Evolutionary conservation across 2,329 filamentous ascomycete species (phyloP).

Genomic region (Xylaria sp.): DNA sequence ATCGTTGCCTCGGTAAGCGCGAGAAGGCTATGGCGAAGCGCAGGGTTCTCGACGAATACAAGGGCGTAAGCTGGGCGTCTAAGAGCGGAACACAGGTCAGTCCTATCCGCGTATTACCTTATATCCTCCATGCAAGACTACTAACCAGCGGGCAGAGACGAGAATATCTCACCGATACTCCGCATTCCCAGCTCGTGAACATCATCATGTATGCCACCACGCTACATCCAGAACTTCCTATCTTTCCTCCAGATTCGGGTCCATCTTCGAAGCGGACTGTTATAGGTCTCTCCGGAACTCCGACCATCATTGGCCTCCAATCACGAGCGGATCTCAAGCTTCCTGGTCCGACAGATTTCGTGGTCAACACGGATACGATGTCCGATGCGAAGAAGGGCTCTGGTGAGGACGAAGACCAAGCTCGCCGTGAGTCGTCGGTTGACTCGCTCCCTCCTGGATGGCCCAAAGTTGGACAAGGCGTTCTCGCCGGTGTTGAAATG

Average conservation of each 20-base stretch:
- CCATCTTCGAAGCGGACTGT: constrained; percentile 23
- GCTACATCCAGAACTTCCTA: constrained; percentile 57
- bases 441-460: constrained; percentile 31
- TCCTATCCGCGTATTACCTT: background rate
- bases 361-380: background rate
- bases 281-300: constrained; percentile 28
- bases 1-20: constrained; percentile 50
- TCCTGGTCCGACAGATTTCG: constrained; percentile 32
- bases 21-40: constrained; percentile 40
- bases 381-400: constrained; percentile 15
- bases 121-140: background rate
- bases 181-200: constrained; percentile 57
- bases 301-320: constrained; percentile 30
- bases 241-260: constrained; percentile 48
- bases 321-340: constrained; percentile 34
- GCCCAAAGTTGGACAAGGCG: constrained; percentile 31
- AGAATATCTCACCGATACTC: constrained; percentile 56
- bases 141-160: constrained; percentile 45
- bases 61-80: constrained; percentile 36
- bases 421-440: constrained; percentile 24
- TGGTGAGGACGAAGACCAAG: constrained; percentile 13
- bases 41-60: constrained; percentile 34
- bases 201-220: constrained; percentile 58
- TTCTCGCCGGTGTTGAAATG: constrained; percentile 27
- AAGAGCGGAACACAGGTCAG: constrained; percentile 38